These are phyloP conservation scores for Aurinia saxatilis DNA, from an alignment of 345 rosid genomes.

Conservation along the genomic window DNA sequence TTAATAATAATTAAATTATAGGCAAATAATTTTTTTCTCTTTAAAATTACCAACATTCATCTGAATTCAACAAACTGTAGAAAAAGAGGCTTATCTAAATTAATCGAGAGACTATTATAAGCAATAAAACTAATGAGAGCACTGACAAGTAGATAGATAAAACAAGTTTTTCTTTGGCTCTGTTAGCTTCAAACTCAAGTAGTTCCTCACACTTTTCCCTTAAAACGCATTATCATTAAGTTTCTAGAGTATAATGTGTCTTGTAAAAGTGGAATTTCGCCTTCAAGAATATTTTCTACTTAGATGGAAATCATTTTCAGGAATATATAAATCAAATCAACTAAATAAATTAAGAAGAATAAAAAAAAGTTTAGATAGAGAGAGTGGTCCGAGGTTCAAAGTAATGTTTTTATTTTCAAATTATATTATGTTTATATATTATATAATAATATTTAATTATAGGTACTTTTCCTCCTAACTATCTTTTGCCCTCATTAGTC, in stretches of 20 bases:
- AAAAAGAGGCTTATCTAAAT: too few species aligned
- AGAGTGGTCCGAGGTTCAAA: conserved; percentile 16
- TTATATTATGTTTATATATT: neutral
- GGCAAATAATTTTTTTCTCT: too few species aligned
- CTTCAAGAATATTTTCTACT: conserved; percentile 16
- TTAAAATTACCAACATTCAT: too few species aligned
- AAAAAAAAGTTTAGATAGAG: conserved; percentile 15
- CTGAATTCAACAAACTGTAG: too few species aligned
- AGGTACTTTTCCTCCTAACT: conserved; percentile 24
- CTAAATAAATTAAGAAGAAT: conserved; percentile 5
- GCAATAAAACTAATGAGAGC: neutral
- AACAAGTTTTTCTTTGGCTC: neutral
- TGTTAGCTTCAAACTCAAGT: conserved; percentile 14
- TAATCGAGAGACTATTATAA: neutral
- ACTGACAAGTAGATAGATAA: neutral
- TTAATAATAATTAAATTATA: too few species aligned
- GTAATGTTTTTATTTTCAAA: neutral
- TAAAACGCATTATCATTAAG: conserved; percentile 1
- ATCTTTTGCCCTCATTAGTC: conserved; percentile 1
- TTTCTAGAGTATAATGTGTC: neutral
- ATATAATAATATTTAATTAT: neutral
- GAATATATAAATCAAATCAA: conserved; percentile 16
- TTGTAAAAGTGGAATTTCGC: conserved; percentile 1
- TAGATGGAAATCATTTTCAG: conserved; percentile 1
- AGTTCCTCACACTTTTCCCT: neutral